Evolutionary conservation across 129 eudicot genomes (phyloP).

Genomic region (Lactuca saligna): DNA sequence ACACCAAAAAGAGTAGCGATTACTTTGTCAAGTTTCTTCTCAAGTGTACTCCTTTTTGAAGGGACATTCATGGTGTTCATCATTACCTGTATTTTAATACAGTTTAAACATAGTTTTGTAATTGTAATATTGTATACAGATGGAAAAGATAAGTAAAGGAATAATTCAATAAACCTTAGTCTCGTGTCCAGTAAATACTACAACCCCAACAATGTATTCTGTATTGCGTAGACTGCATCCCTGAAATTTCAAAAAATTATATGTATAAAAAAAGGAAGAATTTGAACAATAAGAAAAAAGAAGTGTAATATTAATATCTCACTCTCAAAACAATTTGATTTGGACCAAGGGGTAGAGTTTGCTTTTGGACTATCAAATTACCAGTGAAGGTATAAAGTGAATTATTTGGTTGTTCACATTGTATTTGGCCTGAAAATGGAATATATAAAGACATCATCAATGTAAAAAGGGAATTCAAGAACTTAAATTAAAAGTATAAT

Average conservation of each 20-base stretch:
- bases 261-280: neutral
- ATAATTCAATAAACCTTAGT: constrained; percentile 57
- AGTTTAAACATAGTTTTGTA: neutral
- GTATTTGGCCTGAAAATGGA: constrained; percentile 75
- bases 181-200: constrained; percentile 90
- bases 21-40: constrained; percentile 89
- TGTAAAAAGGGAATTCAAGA: neutral
- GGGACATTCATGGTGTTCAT: constrained; percentile 99
- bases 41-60: constrained; percentile 93
- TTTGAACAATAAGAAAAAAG: neutral
- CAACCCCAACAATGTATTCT: constrained; percentile 78
- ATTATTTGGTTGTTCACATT: constrained; percentile 97
- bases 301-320: constrained; percentile 14
- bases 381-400: constrained; percentile 97
- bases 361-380: constrained; percentile 80
- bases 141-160: neutral
- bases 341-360: constrained; percentile 91
- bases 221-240: constrained; percentile 98
- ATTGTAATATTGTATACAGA: no score
- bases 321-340: constrained; percentile 91
- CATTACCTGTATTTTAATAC: constrained; percentile 70
- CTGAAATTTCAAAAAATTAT: constrained; percentile 33
- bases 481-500: neutral
- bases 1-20: constrained; percentile 71
- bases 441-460: constrained; percentile 5